A percentile compares a stretch with the other conserved stretches of the same genome.
phyloP scores from a whole-genome alignment of 352 stramenopile species.

The Pythium biforme region DNA sequence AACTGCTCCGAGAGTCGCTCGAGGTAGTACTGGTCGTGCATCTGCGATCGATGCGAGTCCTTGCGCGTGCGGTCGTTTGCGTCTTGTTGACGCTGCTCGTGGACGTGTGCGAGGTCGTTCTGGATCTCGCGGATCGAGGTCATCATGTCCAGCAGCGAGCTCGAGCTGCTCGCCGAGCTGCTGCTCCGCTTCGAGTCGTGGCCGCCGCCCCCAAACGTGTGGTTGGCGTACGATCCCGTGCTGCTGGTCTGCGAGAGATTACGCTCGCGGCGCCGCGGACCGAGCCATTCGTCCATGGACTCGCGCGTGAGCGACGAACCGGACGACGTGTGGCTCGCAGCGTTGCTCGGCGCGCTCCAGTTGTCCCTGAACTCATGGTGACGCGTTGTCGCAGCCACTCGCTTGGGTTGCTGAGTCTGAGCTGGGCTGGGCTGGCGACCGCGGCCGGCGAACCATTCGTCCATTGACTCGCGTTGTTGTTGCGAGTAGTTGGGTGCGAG shows the following conservation, averaged over 20 bases:
- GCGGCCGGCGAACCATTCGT: conserved; percentile 16
- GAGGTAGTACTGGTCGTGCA: conserved; percentile 20
- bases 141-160: conserved; percentile 38
- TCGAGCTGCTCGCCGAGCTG: conserved; percentile 22
- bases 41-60: conserved; percentile 10
- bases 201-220: neutral
- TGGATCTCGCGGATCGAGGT: conserved; percentile 58
- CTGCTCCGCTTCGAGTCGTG: conserved; percentile 26
- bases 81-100: conserved; percentile 13
- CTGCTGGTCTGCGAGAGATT: conserved; percentile 22
- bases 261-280: conserved; percentile 16
- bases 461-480: conserved; percentile 12
- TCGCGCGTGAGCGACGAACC: conserved; percentile 14
- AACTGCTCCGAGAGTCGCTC: conserved; percentile 25
- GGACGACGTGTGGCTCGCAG: conserved; percentile 15
- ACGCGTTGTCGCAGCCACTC: too few relatives aligned
- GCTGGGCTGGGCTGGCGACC: neutral
- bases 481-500: conserved; percentile 7
- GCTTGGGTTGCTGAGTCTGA: neutral
- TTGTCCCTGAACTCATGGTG: conserved; percentile 15
- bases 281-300: conserved; percentile 24
- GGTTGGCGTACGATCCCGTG: conserved; percentile 2
- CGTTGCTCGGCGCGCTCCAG: conserved; percentile 13
- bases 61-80: conserved; percentile 4
- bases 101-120: conserved; percentile 39